phyloP scores from a whole-genome alignment of 2,329 filamentous ascomycete species.

The Penicillium occitanis region DNA sequence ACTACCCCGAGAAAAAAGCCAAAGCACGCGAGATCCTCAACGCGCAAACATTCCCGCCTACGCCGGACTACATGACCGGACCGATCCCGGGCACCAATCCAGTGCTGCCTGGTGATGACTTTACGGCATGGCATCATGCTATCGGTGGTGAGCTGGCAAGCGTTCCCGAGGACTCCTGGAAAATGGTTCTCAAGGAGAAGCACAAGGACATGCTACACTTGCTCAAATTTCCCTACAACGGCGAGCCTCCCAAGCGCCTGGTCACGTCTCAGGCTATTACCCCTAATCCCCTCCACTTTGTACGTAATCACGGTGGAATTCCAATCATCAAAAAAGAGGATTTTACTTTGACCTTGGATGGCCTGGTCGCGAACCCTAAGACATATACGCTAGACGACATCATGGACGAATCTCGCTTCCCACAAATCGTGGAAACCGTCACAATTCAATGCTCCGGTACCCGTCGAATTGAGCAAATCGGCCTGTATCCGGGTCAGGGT shows the following conservation, averaged over 20 bases:
- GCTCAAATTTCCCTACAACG: constrained; percentile 64
- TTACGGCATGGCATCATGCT: constrained; percentile 61
- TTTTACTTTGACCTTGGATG: constrained; percentile 58
- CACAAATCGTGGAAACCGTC: constrained; percentile 58
- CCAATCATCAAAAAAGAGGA: constrained; percentile 61
- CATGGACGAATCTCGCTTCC: constrained; percentile 60
- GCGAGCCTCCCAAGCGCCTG: constrained; percentile 61
- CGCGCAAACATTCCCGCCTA: constrained; percentile 51
- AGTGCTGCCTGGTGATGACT: constrained; percentile 56
- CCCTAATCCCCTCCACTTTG: constrained; percentile 62
- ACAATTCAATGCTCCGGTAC: constrained; percentile 70
- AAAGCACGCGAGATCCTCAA: constrained; percentile 57
- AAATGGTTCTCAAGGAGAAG: constrained; percentile 57
- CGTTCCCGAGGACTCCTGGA: constrained; percentile 61
- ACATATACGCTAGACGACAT: constrained; percentile 60
- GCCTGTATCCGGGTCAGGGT: constrained; percentile 64
- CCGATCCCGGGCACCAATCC: constrained; percentile 60
- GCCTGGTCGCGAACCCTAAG: constrained; percentile 60
- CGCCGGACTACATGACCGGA: constrained; percentile 58
- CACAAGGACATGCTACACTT: constrained; percentile 62
- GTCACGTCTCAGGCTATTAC: constrained; percentile 59
- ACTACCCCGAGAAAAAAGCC: constrained; percentile 66
- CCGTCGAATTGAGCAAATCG: constrained; percentile 67
- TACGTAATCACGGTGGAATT: constrained; percentile 71
- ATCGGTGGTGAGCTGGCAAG: constrained; percentile 47